Conservation (phyloP, 805 yeast genomes). For the Candida nitratophila region DNA sequence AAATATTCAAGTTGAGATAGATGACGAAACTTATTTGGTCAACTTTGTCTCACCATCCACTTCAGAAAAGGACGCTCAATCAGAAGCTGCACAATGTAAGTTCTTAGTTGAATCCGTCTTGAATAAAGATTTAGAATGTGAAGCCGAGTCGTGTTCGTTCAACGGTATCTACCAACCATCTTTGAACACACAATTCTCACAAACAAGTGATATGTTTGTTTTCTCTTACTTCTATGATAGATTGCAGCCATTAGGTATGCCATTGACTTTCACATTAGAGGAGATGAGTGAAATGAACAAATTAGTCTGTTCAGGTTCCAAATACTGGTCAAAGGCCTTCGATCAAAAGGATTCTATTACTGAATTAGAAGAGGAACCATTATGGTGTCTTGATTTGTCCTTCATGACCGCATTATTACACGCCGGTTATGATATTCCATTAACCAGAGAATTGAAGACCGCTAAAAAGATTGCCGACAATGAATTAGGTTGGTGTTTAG, state of each 20-base stretch:
- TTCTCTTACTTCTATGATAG: constrained; percentile 95
- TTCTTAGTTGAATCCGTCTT: constrained; percentile 73
- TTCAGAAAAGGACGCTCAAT: constrained; percentile 19
- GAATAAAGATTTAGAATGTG: constrained; percentile 77
- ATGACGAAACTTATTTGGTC: constrained; percentile 27
- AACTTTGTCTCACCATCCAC: constrained; percentile 26
- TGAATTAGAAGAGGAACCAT: constrained; percentile 70
- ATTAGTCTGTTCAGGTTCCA: constrained; percentile 80
- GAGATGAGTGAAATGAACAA: constrained; percentile 79
- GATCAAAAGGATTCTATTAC: constrained; percentile 60
- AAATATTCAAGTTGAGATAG: constrained; percentile 53
- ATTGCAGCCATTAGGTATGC: constrained; percentile 92
- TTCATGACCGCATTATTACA: constrained; percentile 87
- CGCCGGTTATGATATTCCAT: constrained; percentile 95
- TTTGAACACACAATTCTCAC: constrained; percentile 66
- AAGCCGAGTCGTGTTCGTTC: constrained; percentile 81
- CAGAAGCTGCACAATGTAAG: constrained; percentile 84
- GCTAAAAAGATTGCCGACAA: constrained; percentile 84
- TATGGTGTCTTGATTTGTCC: constrained; percentile 89
- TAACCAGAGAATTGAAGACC: constrained; percentile 81
- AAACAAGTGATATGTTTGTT: constrained; percentile 70
- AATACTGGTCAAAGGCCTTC: constrained; percentile 63
- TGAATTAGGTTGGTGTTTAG: constrained; percentile 98
- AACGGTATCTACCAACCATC: constrained; percentile 98
- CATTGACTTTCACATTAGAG: constrained; percentile 74